Evolutionary conservation across 2,329 filamentous ascomycete species (phyloP).

Genomic region (Curvularia sp.): DNA sequence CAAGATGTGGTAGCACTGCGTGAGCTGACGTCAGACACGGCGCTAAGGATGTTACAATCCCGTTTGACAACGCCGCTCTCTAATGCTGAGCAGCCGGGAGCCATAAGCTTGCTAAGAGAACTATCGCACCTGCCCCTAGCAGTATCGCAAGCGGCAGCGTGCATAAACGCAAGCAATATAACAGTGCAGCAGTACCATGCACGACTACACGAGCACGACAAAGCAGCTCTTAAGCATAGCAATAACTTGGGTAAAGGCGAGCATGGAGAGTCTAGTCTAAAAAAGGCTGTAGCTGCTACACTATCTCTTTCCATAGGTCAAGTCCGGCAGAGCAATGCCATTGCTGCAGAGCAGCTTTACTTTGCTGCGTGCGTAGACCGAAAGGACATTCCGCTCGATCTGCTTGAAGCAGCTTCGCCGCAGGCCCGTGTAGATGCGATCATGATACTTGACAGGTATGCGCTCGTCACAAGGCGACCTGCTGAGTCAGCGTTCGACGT

Average conservation of each 20-base stretch:
- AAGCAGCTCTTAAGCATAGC: slow-evolving; percentile 1
- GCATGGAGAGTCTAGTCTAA: background rate
- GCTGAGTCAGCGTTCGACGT: slow-evolving; percentile 21
- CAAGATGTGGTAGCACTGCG: slow-evolving; percentile 18
- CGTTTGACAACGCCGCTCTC: no score
- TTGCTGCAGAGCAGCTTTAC: slow-evolving; percentile 49
- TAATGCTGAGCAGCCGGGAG: no score
- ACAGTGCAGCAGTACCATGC: slow-evolving; percentile 1
- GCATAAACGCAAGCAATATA: slow-evolving; percentile 3
- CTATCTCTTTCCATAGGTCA: slow-evolving; percentile 3
- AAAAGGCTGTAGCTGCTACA: slow-evolving; percentile 1
- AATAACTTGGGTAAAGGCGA: background rate
- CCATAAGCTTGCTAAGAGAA: no score
- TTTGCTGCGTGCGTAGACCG: slow-evolving; percentile 51
- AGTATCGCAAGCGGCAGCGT: no score
- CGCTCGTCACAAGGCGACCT: slow-evolving; percentile 14
- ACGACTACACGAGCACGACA: background rate
- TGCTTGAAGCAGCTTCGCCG: slow-evolving; percentile 22
- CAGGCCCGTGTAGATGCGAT: slow-evolving; percentile 18
- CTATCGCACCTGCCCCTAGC: no score
- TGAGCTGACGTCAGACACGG: slow-evolving; percentile 18
- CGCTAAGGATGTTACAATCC: no score
- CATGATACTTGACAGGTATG: slow-evolving; percentile 18
- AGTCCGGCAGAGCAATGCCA: slow-evolving; percentile 24
- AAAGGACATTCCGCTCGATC: slow-evolving; percentile 29